Base-by-base conservation (phyloP, 192 early-diverging fungal species). In the Backusella australiensis region DNA sequence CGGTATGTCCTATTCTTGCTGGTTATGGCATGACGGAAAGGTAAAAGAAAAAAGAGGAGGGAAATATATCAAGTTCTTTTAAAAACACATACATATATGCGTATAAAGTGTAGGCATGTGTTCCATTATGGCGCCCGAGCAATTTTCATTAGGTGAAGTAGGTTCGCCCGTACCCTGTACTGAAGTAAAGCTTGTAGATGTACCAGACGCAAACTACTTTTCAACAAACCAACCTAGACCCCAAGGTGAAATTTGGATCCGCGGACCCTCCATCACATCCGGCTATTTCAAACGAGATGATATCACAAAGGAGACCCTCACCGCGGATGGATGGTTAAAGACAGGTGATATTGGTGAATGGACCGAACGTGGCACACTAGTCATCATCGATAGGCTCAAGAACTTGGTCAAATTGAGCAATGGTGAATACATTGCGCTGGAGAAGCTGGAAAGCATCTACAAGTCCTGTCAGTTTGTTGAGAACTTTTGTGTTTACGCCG, bases 341-440 rank as follows among this genome's bases (percentile, higher is more conserved):
- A 96, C 95, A 6, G 96, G 96, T 70, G 96, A 96, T 84, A 92
- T 98, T 80, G 97, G 91, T 66, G 91, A 94, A 86, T 94, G 91
- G 92, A 84, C 88, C 66, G 80, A 86, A 3, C 91, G 90, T 73
- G 96, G 96, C 41, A 88, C 89, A 35, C 78, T 98, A 36, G 80
- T 86, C 11, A 90, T 98, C 71, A 95, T 98, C 80, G 97, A 98
- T 82, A 89, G 97, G 53, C 91, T 89, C 78, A 95, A 96, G 88
- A 98, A 97, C 85, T 88, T 98, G 71, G 92, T 99, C 78, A 98
- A 97, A 84, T 86, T 96, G 77, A 85, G 90, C 7, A 87, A 95
- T 80, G 97, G 95, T 78, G 96, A 97, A 85, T 95, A 93, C 85
- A 92, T 99, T 82, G 97, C 97, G 23, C 81, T 99, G 49, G 97